Evolutionary conservation across 1,284 basidiomycete genomes (phyloP).

Genomic region (Trichosporon ovoides): DNA sequence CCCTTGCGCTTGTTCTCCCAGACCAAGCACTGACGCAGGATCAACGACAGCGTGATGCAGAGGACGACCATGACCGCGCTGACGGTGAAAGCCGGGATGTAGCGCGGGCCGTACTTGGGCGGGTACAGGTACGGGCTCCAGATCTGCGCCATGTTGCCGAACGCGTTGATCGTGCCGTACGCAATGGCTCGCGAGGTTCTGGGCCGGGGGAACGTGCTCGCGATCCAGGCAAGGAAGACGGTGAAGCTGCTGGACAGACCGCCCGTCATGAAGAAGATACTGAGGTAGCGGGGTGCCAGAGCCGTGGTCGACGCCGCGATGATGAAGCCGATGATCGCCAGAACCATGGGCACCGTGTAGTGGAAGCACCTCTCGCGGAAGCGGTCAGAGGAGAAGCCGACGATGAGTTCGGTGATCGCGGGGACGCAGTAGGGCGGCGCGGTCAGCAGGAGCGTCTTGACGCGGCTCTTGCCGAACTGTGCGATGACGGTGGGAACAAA

Average conservation of each 20-base stretch:
- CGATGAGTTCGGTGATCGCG: slow-evolving; percentile 30
- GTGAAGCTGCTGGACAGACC: slow-evolving; percentile 34
- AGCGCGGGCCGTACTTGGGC: slow-evolving; percentile 25
- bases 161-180: slow-evolving; percentile 36
- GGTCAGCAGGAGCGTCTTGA: slow-evolving; percentile 37
- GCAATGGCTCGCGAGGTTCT: slow-evolving; percentile 36
- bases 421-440: slow-evolving; percentile 34
- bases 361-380: slow-evolving; percentile 42
- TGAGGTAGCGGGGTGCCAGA: slow-evolving; percentile 30
- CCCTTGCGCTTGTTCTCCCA: slow-evolving; percentile 9
- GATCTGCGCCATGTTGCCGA: slow-evolving; percentile 36
- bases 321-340: slow-evolving; percentile 41
- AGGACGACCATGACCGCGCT: slow-evolving; percentile 33
- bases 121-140: slow-evolving; percentile 38
- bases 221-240: slow-evolving; percentile 38
- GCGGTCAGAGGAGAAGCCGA: slow-evolving; percentile 30
- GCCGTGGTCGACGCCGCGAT: slow-evolving; percentile 30
- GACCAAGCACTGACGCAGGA: slow-evolving; percentile 29
- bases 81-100: slow-evolving; percentile 31
- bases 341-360: slow-evolving; percentile 41
- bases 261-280: slow-evolving; percentile 33
- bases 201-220: slow-evolving; percentile 36
- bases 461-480: slow-evolving; percentile 31
- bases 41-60: slow-evolving; percentile 21
- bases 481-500: slow-evolving; percentile 32